phyloP scores from a whole-genome alignment of 2,329 filamentous ascomycete genomes.

The Diaporthe amygdali region DNA sequence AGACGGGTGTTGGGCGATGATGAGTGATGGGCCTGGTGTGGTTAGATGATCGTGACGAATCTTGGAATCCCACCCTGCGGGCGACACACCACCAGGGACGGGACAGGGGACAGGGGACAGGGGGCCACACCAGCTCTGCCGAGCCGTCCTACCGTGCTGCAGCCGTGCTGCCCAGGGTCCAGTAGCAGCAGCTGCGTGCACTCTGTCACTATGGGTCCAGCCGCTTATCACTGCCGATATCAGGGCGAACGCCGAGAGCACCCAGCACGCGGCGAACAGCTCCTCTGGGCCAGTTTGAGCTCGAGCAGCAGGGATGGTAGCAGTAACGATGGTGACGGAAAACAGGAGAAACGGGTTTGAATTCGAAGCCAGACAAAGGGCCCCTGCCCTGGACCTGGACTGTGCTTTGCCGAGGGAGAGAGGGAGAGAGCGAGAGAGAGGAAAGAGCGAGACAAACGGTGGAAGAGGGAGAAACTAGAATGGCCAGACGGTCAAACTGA shows the following conservation, averaged over 20 bases:
- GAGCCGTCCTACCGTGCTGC: slow-evolving; percentile 1
- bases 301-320: background rate
- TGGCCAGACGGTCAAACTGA: slow-evolving; percentile 7
- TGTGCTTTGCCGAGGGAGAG: slow-evolving; percentile 10
- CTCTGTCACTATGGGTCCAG: background rate
- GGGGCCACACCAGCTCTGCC: background rate
- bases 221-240: slow-evolving; percentile 1
- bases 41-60: background rate
- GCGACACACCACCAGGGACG: no score
- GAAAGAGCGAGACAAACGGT: background rate
- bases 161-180: no score
- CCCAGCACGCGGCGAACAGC: background rate
- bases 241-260: background rate
- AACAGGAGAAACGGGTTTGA: background rate
- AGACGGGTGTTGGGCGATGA: no score
- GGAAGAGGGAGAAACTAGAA: background rate
- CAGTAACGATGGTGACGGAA: background rate
- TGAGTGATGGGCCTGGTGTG: background rate
- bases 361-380: background rate
- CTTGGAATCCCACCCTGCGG: background rate
- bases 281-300: background rate
- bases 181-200: background rate
- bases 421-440: background rate
- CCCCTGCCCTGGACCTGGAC: background rate
- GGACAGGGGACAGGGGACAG: background rate